phyloP scores from a whole-genome alignment of 1,139 yeast genomes.

The Sugiyamaella japonica region DNA sequence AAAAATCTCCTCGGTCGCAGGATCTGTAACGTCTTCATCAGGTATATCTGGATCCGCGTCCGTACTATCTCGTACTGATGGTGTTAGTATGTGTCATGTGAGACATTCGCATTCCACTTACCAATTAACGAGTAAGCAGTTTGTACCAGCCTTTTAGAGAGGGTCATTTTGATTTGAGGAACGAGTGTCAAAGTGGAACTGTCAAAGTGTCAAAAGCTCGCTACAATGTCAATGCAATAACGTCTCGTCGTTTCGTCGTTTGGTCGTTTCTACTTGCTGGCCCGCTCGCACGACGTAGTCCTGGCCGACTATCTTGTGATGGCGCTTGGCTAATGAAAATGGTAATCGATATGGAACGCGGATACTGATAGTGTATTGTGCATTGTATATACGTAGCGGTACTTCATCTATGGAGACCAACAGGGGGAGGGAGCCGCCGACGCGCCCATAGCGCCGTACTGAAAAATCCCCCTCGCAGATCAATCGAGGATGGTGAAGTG shows the following conservation, averaged over 20 bases:
- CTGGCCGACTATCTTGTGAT: no score
- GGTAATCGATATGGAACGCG: not conserved
- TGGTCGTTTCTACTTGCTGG: no score
- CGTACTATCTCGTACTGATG: constrained; percentile 38
- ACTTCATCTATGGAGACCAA: constrained; percentile 11
- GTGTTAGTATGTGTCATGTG: not conserved
- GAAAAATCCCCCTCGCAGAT: not conserved
- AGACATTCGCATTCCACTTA: not conserved
- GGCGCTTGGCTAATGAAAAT: no score
- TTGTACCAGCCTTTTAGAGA: constrained; percentile 14
- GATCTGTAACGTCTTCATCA: constrained; percentile 72
- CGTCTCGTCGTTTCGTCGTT: no score
- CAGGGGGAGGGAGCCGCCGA: constrained; percentile 7
- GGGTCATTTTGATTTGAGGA: constrained; percentile 6
- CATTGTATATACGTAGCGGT: not conserved
- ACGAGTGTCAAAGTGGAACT: not conserved
- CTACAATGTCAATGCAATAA: not conserved
- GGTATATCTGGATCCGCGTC: constrained; percentile 44
- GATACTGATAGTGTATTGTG: not conserved
- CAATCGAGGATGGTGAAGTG: no score
- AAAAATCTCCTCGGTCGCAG: constrained; percentile 93
- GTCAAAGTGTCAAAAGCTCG: no score
- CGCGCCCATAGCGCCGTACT: constrained; percentile 4
- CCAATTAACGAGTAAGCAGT: constrained; percentile 19
- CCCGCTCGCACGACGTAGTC: no score